Evolutionary conservation across 805 yeast species (phyloP).

Genomic region (Cyberlindnera sargentensis): DNA sequence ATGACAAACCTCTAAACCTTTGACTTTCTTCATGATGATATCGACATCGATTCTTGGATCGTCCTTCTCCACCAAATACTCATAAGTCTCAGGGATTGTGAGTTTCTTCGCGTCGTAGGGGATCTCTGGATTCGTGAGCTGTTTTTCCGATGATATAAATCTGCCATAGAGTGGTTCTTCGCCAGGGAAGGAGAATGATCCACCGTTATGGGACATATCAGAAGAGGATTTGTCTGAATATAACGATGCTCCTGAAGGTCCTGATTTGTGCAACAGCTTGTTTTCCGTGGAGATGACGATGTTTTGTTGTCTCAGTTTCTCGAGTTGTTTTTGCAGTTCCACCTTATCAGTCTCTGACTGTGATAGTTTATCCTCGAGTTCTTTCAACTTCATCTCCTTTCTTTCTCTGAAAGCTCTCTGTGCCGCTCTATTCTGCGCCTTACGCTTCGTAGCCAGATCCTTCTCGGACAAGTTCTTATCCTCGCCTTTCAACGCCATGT

Average conservation of each 20-base stretch:
- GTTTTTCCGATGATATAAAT: constrained; percentile 10
- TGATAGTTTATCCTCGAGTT: constrained; percentile 51
- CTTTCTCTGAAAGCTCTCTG: constrained; percentile 84
- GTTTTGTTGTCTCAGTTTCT: constrained; percentile 46
- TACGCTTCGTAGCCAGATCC: constrained; percentile 48
- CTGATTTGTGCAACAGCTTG: constrained; percentile 35
- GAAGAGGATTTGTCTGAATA: too few species aligned
- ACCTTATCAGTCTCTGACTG: constrained; percentile 51
- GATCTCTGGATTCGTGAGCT: constrained; percentile 20
- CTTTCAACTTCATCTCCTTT: constrained; percentile 65
- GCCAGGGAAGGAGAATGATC: constrained; percentile 25
- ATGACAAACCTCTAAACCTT: constrained; percentile 70
- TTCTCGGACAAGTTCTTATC: constrained; percentile 20
- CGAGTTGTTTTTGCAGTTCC: constrained; percentile 39
- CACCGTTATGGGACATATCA: too few species aligned
- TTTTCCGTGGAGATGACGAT: constrained; percentile 56
- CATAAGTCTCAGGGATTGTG: constrained; percentile 81
- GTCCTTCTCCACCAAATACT: constrained; percentile 43
- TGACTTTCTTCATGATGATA: constrained; percentile 50
- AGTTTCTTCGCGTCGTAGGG: constrained; percentile 36
- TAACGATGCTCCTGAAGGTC: constrained; percentile 2
- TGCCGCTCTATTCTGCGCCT: constrained; percentile 80
- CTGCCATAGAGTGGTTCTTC: constrained; percentile 21
- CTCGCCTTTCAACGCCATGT: too few species aligned
- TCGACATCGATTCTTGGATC: constrained; percentile 45